Evolutionary conservation across 805 yeast genomes (phyloP), one percentile per base, ranked within the genome.

Genomic region (Lipomyces yamadae): DNA sequence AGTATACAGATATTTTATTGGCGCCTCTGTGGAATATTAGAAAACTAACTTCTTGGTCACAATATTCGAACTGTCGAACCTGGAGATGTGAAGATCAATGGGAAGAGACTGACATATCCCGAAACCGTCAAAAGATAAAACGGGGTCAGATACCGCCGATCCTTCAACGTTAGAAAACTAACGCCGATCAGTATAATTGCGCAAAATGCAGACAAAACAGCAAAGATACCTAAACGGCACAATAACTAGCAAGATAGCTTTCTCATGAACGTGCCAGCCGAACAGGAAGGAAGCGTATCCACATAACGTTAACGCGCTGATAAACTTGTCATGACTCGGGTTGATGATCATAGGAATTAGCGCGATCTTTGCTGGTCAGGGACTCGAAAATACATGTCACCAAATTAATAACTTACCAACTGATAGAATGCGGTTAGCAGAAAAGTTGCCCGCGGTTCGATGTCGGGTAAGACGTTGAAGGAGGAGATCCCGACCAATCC

Each of bases 261-360:
- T 95, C 78, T 95, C 99, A 79, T 95, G 99, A 32, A 95, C 99
- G 75, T 95, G 98, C 98, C 98, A 95, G 4, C 99, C 99, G 78
- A 95, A 95, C 59, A 95, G 79, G 75, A 91, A 95, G 1, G 97
- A 90, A 0, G 97, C 88, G 78, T 86, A 91, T 3, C 96, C 98
- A 78, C 98, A 94, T 58, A 94, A 82, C 0, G 97, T 89, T 72
- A 95, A 78, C 0, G 93, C 85, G 0, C 96, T 97, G 18, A 93
- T 77, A 72, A 95, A 95, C 70, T 96, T 82, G 70, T 86, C 86
- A 76, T 84, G 90, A 1, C 87, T 86, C 3, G 97, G 97, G 64
- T 85, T 86, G 39, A 88, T 72, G 63, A 81, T 78, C 24, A 71
- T 54, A 7, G 70, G 71, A n/a, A 62, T 57, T 34, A 70, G 55